A percentile compares a stretch with the other conserved stretches of the same genome.
Evolutionary conservation across 2,329 filamentous ascomycete species (phyloP).

Genomic region (Fusarium sp.): DNA sequence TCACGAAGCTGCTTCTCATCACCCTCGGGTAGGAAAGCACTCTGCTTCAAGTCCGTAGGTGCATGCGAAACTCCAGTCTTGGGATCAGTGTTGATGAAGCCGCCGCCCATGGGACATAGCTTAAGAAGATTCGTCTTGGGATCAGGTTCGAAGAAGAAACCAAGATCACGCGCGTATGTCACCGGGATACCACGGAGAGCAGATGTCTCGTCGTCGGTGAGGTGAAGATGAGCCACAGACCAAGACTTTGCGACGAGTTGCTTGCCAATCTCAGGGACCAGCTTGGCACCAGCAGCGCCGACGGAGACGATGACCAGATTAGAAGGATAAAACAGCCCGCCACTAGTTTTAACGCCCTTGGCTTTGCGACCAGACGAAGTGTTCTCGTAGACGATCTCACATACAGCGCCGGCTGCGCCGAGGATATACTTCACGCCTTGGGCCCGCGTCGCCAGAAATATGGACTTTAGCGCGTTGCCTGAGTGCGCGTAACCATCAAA

Average conservation of each 20-base stretch:
- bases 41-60: constrained; percentile 41
- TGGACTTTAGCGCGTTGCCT: constrained; percentile 58
- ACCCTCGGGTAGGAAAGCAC: constrained; percentile 60
- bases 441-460: constrained; percentile 54
- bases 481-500: constrained; percentile 67
- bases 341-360: constrained; percentile 23
- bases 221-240: constrained; percentile 67
- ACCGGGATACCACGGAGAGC: constrained; percentile 67
- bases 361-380: not conserved
- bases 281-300: constrained; percentile 58
- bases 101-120: constrained; percentile 67
- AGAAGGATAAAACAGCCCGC: constrained; percentile 32
- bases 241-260: constrained; percentile 66
- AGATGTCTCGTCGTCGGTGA: constrained; percentile 63
- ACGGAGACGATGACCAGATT: constrained; percentile 60
- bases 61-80: constrained; percentile 52
- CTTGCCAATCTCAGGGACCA: constrained; percentile 59
- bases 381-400: constrained; percentile 39
- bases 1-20: constrained; percentile 63
- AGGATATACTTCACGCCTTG: constrained; percentile 35
- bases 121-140: constrained; percentile 66
- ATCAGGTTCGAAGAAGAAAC: constrained; percentile 74
- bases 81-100: constrained; percentile 58
- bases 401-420: constrained; percentile 43
- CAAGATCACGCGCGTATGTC: constrained; percentile 68